Percentiles rank a stretch among this genome's conserved stretches.
Conservation (phyloP, 2,329 filamentous ascomycete species). For the Periconia digitata region DNA sequence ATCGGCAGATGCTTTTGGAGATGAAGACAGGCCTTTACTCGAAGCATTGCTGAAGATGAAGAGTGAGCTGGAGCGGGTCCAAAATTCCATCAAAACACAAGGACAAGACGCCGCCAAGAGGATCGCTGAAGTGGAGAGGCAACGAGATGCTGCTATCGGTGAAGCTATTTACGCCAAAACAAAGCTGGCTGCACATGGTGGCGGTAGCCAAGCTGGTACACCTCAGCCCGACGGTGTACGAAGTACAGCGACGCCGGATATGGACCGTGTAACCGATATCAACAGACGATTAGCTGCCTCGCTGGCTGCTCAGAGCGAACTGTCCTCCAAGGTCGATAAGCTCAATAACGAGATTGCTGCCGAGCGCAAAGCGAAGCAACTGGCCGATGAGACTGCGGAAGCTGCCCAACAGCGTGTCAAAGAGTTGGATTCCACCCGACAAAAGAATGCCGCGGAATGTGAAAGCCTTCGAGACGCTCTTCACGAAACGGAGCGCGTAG, state of each 20-base stretch:
- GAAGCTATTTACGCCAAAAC: constrained; percentile 96
- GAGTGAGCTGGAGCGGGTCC: constrained; percentile 83
- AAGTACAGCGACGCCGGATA: constrained; percentile 61
- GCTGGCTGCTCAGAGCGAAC: constrained; percentile 74
- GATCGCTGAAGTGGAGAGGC: constrained; percentile 91
- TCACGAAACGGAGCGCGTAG: constrained; percentile 74
- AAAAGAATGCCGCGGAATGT: constrained; percentile 80
- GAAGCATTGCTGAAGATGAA: constrained; percentile 93
- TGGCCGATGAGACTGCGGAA: constrained; percentile 85
- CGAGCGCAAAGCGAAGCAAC: constrained; percentile 76
- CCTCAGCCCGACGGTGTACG: constrained; percentile 57
- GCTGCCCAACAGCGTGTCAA: constrained; percentile 80
- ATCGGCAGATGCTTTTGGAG: constrained; percentile 76
- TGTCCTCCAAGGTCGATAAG: constrained; percentile 75
- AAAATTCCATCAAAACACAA: constrained; percentile 86
- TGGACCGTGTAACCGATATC: constrained; percentile 73
- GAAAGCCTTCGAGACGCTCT: constrained; percentile 85
- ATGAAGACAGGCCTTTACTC: constrained; percentile 88
- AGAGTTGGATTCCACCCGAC: constrained; percentile 81
- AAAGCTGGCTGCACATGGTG: constrained; percentile 78
- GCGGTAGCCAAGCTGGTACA: constrained; percentile 63
- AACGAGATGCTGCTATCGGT: constrained; percentile 89
- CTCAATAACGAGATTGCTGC: constrained; percentile 72
- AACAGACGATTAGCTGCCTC: constrained; percentile 81
- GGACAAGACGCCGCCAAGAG: constrained; percentile 81